These are phyloP conservation scores for Pneumocystis canis DNA, from an alignment of 1,139 yeast genomes.

Conservation along the genomic window DNA sequence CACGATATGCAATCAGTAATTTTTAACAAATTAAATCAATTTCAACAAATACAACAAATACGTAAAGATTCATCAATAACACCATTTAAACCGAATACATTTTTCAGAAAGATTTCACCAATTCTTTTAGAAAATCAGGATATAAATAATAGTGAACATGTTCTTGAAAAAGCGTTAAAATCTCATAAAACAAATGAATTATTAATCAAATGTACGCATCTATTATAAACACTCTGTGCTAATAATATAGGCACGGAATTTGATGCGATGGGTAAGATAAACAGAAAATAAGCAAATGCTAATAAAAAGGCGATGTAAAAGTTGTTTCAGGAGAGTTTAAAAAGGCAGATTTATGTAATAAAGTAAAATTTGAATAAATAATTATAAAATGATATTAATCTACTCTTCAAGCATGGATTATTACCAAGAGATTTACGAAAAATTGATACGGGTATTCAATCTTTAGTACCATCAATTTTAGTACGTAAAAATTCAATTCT, in stretches of 20 bases:
- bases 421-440: constrained; percentile 73
- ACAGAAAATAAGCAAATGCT: constrained; percentile 28
- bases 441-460: constrained; percentile 76
- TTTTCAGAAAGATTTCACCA: neutral
- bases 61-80: neutral
- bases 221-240: neutral
- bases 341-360: constrained; percentile 56
- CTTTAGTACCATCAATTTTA: constrained; percentile 76
- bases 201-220: neutral
- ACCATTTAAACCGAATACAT: neutral
- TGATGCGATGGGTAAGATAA: neutral
- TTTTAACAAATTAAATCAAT: no score
- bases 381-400: neutral
- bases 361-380: constrained; percentile 18
- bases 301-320: constrained; percentile 52
- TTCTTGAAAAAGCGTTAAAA: neutral
- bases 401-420: constrained; percentile 36
- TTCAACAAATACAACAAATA: neutral
- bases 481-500: constrained; percentile 66
- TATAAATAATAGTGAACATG: neutral
- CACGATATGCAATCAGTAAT: no score
- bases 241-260: neutral
- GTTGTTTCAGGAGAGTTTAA: constrained; percentile 68
- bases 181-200: neutral
- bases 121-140: neutral